A percentile compares a stretch with the other conserved stretches of the same genome.
Evolutionary conservation across 495 filamentous ascomycete species (phyloP).

Genomic region (Penicillium fimorum): DNA sequence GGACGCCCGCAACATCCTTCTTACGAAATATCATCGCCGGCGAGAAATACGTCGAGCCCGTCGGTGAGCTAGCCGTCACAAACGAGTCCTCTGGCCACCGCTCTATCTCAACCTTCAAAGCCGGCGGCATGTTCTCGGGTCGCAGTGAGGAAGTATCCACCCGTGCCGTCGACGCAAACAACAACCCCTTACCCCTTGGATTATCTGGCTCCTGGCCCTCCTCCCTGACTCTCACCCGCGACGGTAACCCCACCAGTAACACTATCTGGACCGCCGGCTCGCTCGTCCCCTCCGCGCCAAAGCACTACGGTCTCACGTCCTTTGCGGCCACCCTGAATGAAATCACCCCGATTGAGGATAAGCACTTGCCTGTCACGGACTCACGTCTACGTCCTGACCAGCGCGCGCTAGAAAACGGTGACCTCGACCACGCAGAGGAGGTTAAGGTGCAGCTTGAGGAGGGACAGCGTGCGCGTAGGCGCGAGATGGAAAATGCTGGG

Average conservation of each 20-base stretch:
- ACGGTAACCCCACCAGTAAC: conserved; percentile 51
- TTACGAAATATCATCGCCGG: conserved; percentile 95
- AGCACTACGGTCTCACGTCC: conserved; percentile 79
- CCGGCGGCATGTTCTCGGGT: conserved; percentile 94
- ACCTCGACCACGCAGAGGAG: conserved; percentile 79
- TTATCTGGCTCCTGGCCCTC: conserved; percentile 83
- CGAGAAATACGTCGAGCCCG: conserved; percentile 96
- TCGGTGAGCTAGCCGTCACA: conserved; percentile 76
- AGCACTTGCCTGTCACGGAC: conserved; percentile 74
- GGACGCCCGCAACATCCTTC: conserved; percentile 81
- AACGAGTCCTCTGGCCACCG: conserved; percentile 81
- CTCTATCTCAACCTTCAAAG: conserved; percentile 80
- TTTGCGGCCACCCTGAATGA: conserved; percentile 90
- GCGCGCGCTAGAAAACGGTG: conserved; percentile 76
- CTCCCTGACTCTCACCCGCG: conserved; percentile 59
- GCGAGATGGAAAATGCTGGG: conserved; percentile 70
- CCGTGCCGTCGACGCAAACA: conserved; percentile 64
- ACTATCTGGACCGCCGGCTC: conserved; percentile 76
- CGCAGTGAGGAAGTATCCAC: conserved; percentile 86
- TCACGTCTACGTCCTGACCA: conserved; percentile 87
- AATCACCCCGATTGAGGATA: conserved; percentile 74
- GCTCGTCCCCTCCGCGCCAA: conserved; percentile 70
- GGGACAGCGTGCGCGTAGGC: conserved; percentile 71
- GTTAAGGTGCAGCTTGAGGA: conserved; percentile 84
- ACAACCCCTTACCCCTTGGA: conserved; percentile 57